phyloP scores from a whole-genome alignment of 169 alveolate species.

The Besnoitia besnoiti region DNA sequence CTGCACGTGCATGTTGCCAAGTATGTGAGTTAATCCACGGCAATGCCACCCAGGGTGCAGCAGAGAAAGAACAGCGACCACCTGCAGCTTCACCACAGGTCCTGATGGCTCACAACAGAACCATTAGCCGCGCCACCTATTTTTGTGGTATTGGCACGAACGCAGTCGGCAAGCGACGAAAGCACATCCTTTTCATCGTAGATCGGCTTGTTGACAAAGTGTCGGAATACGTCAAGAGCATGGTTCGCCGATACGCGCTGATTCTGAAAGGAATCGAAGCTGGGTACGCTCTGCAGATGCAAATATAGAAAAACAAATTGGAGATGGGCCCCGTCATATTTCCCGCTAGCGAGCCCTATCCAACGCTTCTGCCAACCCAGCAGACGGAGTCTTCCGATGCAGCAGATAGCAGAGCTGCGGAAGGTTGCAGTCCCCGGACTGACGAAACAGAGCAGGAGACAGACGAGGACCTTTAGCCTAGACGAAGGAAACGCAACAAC shows the following conservation, averaged over 20 bases:
- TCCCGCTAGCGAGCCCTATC: neutral
- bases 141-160: neutral
- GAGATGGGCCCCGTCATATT: neutral
- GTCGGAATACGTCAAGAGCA: neutral
- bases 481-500: neutral
- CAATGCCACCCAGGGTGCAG: neutral
- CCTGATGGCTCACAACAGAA: neutral
- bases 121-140: neutral
- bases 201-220: neutral
- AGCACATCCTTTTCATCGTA: neutral
- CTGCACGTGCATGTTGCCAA: neutral
- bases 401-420: no score
- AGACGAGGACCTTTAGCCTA: neutral
- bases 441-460: no score
- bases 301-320: neutral
- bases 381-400: neutral
- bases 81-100: neutral
- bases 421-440: no score
- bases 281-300: neutral
- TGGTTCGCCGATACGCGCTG: neutral
- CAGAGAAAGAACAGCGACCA: neutral
- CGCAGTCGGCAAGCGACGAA: neutral
- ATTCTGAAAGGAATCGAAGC: neutral
- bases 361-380: neutral
- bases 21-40: neutral